Conservation (phyloP, 164 flowering plant species). For the Santalum album region DNA sequence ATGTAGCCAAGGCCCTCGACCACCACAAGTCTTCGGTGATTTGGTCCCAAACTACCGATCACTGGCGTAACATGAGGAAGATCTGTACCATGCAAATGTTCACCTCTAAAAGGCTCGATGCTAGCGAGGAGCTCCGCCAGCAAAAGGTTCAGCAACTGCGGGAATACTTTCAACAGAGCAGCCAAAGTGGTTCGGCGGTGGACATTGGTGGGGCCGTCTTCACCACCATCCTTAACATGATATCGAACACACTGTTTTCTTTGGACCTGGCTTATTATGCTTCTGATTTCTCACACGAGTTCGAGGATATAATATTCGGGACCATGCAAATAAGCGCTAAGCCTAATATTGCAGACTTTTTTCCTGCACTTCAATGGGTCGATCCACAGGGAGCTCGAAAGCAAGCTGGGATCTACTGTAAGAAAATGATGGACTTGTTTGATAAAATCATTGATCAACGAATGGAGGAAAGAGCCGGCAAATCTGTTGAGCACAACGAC, state of each 20-base stretch:
- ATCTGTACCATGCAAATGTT: neutral
- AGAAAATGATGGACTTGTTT: neutral
- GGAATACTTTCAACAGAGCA: neutral
- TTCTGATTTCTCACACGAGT: neutral
- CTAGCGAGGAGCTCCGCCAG: neutral
- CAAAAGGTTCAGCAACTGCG: neutral
- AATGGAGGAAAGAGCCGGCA: neutral
- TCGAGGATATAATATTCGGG: neutral
- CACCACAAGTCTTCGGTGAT: neutral
- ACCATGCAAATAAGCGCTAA: neutral
- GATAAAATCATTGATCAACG: neutral
- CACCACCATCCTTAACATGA: neutral
- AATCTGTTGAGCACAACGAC: slow-evolving; percentile 4
- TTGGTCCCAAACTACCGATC: neutral
- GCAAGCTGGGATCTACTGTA: neutral
- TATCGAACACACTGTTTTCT: neutral
- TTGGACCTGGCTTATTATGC: neutral
- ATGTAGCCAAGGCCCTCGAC: neutral
- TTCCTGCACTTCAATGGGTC: neutral
- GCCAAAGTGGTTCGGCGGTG: neutral
- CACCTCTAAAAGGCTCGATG: neutral
- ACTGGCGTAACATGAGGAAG: neutral
- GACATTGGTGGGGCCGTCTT: neutral
- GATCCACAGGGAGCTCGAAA: neutral
- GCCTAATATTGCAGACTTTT: neutral